These are phyloP conservation scores for Xylaria hypoxylon DNA, from an alignment of 2,329 filamentous ascomycete species.

Conservation along the genomic window DNA sequence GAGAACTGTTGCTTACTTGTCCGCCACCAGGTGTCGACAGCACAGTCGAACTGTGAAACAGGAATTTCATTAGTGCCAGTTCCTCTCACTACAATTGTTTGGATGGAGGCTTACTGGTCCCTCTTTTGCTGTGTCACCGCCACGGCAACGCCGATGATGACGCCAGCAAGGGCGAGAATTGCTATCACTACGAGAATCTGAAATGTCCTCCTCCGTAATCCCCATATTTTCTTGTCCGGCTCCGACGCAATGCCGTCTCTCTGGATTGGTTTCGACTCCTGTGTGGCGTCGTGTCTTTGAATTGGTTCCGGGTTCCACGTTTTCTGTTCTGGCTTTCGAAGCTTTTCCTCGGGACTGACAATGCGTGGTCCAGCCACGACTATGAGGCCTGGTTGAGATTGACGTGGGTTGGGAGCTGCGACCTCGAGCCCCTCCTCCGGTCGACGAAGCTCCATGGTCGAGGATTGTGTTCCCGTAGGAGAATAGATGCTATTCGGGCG, in stretches of 20 bases:
- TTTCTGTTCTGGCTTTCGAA: constrained; percentile 12
- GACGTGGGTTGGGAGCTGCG: constrained; percentile 27
- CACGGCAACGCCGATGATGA: constrained; percentile 43
- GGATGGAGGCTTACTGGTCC: constrained; percentile 35
- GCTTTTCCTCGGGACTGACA: constrained; percentile 39
- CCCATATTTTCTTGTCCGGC: constrained; percentile 19
- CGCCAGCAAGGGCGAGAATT: constrained; percentile 40
- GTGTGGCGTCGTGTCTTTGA: not conserved
- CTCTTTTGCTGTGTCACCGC: constrained; percentile 38
- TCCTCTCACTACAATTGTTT: not conserved
- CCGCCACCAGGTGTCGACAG: constrained; percentile 17
- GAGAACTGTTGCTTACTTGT: constrained; percentile 39
- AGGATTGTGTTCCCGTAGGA: constrained; percentile 14
- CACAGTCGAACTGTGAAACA: constrained; percentile 26
- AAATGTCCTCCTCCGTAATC: constrained; percentile 37
- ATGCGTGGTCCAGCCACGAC: constrained; percentile 40
- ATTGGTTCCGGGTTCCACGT: constrained; percentile 16
- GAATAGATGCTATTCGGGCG: constrained; percentile 13
- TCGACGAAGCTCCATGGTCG: constrained; percentile 39
- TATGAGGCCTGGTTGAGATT: constrained; percentile 40
- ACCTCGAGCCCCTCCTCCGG: constrained; percentile 45
- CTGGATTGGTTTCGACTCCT: not conserved
- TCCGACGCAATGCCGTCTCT: not conserved
- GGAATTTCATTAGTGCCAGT: not conserved
- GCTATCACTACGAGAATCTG: constrained; percentile 36